These are phyloP conservation scores for Tephrocybe sp. DNA, from an alignment of 768 basidiomycete genomes.

Conservation along the genomic window DNA sequence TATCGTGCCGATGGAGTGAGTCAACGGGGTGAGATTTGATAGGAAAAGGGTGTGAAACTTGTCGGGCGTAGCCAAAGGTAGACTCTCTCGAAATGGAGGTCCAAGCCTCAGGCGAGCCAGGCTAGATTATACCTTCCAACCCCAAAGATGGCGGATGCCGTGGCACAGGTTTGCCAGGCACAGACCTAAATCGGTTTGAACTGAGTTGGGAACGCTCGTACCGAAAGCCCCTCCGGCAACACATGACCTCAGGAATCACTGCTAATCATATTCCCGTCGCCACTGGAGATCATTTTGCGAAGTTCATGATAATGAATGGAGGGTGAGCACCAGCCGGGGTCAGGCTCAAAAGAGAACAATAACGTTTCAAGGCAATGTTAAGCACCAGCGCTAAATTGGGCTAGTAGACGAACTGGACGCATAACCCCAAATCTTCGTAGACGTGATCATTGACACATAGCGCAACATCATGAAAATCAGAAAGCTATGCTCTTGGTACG, in stretches of 20 bases:
- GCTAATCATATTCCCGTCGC: background rate
- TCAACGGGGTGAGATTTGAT: background rate
- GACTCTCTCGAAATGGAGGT: conserved; percentile 3
- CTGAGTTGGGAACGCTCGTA: background rate
- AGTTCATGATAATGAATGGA: no score
- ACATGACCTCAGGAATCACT: background rate
- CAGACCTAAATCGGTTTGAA: background rate
- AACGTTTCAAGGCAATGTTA: background rate
- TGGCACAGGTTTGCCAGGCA: conserved; percentile 8
- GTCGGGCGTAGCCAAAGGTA: background rate
- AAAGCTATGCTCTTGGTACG: background rate
- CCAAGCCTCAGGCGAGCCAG: background rate
- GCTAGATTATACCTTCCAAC: background rate
- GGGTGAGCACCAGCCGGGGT: no score
- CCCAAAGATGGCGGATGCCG: background rate
- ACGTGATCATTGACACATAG: no score
- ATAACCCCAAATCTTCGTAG: no score
- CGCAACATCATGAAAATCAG: background rate
- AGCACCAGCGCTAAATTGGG: no score
- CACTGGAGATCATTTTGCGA: background rate
- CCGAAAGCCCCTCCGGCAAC: background rate
- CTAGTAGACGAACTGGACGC: no score
- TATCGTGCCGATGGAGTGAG: background rate
- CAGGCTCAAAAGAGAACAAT: background rate
- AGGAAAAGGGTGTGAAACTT: conserved; percentile 4